Base-by-base conservation (phyloP, 164 flowering plant genomes). In the Sedum album region DNA sequence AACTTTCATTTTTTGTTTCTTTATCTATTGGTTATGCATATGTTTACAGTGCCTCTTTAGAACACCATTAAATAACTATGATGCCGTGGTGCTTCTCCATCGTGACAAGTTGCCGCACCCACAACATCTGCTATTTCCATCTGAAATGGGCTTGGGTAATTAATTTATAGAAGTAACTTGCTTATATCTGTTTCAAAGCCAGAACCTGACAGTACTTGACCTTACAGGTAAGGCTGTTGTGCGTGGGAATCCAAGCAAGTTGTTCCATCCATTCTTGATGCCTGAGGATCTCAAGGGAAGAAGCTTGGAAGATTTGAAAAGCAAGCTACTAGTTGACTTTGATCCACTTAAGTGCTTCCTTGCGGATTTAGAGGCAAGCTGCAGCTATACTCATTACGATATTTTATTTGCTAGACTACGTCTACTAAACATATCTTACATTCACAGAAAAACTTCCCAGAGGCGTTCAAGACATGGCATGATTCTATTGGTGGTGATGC, bases 401-500 rank as follows among this genome's bases (percentile, higher is more conserved):
- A 9, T 31, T 18, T 15, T 39, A 10, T 6, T 26, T 41, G 57
- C 25, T 13, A 17, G 38, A 5, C 18, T 69, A 8, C 30, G 35
- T 31, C 57, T 41, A 5, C 35, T 26, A 20, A 3, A 18, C 38
- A 31, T 49, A 25, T 64, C 62, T 71, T 53, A 53, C 57, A 28
- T 69, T 18, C 79, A 73, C 76, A 91, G 99, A 78, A 72, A 71
- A 90, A 84, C 65, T 87, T 78, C 72, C 79, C 85, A 0, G 71
- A 73, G 42, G 73, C 55, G 36, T 83, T 90, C 73, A 87, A 83
- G 72, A 44, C 86, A 68, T 94, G 99, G 99, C 87, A 87, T 72
- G 99, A 94, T 82, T 80, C 92, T 61, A 71, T 90, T 66, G 97
- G 97, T 48, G 93, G 96, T 42, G 97, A 94, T 77, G 95, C 91